A percentile compares a stretch with the other conserved stretches of the same genome.
Conservation (phyloP, 2,329 filamentous ascomycete species). For the Phialophora chinensis region DNA sequence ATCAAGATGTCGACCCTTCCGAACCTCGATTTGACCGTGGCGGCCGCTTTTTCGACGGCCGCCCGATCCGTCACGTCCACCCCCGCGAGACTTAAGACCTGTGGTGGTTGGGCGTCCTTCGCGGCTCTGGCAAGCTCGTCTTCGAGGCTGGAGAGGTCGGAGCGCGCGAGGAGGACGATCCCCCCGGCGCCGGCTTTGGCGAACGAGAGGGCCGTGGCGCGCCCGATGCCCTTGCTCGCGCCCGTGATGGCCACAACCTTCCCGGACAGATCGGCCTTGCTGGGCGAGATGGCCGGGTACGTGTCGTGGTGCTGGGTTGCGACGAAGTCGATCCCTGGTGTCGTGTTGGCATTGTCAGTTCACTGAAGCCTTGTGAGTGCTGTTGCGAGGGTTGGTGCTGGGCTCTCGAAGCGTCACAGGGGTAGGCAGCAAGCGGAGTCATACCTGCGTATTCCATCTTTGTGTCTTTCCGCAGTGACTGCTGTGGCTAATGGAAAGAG, state of each 20-base stretch:
- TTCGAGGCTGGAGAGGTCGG: slow-evolving; percentile 45
- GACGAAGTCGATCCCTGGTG: slow-evolving; percentile 1
- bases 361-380: too few relatives aligned
- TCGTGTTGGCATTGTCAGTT: background rate
- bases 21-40: slow-evolving; percentile 5
- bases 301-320: slow-evolving; percentile 45
- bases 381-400: too few relatives aligned
- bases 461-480: too few relatives aligned
- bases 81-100: background rate
- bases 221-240: slow-evolving; percentile 61
- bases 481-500: too few relatives aligned
- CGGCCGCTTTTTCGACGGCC: slow-evolving; percentile 10
- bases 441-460: slow-evolving; percentile 1
- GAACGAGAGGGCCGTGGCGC: slow-evolving; percentile 60
- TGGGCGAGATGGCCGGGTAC: slow-evolving; percentile 50
- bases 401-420: too few relatives aligned
- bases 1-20: slow-evolving; percentile 16
- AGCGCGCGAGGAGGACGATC: slow-evolving; percentile 57
- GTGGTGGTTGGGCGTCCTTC: background rate
- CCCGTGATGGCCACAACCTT: slow-evolving; percentile 60
- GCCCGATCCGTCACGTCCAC: slow-evolving; percentile 10
- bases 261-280: slow-evolving; percentile 40
- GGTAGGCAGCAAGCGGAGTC: background rate
- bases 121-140: slow-evolving; percentile 3
- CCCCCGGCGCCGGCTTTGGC: slow-evolving; percentile 60